Evolutionary conservation across 2,329 filamentous ascomycete species (phyloP), one percentile per base, ranked within the genome.

Genomic region (Calonectria multiphialidica): DNA sequence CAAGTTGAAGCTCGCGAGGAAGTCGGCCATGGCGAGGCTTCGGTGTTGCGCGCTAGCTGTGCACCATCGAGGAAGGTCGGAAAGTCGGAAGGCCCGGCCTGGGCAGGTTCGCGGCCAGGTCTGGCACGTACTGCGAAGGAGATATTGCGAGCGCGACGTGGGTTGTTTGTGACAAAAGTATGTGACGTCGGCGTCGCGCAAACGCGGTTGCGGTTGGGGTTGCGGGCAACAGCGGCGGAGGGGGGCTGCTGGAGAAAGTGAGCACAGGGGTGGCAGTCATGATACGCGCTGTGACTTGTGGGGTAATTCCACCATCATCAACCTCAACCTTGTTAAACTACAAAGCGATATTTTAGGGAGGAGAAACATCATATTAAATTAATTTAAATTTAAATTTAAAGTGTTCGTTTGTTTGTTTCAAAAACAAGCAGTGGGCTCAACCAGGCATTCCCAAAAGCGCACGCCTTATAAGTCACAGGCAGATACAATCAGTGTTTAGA

Each of bases 1-100:
- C 50, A 85, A 76, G 57, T 80, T 79, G 75, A 85, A 82, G 76
- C 82, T 83, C 62, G 82, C 80, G 8, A 85, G 81, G 66, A 85
- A 85, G 77, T 84, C 84, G 25, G 80, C 76, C 84, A 85, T 85
- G n/a, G 42, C 57, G 62, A 55, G 65, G 61, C 65, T 74, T 40
- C 59, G 57, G n/a, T 40, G 25, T 16, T 42, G 47, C 25, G 66
- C 63, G 28, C 30, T 18, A 30, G 35, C 23, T 28, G 66, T 49
- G 21, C 57, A 33, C 25, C 57, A 68, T 74, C 69, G 73, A 59
- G 30, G 70, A 61, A 76, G 69, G 73, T 71, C 72, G 59, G 28
- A 74, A 44, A 76, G 66, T 16, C 70, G 71, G 61, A 77, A 53
- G 16, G 76, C 73, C 70, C 73, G 73, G 12, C 49, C 57, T 25